phyloP scores from a whole-genome alignment of 2,329 filamentous ascomycete species.

The Passalora sequoiae region DNA sequence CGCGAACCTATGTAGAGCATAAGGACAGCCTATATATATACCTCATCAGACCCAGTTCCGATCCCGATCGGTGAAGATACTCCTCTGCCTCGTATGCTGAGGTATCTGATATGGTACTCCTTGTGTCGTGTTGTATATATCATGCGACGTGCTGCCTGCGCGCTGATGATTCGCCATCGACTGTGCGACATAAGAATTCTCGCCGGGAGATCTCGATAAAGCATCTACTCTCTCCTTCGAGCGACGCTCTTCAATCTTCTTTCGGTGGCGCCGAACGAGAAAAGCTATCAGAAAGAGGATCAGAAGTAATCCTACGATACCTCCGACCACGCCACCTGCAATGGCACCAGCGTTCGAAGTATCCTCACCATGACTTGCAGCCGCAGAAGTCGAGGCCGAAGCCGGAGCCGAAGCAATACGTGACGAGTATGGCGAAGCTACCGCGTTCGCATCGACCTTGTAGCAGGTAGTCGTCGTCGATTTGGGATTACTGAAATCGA shows the following conservation, averaged over 20 bases:
- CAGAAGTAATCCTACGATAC: slow-evolving; percentile 31
- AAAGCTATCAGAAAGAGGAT: slow-evolving; percentile 28
- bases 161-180: slow-evolving; percentile 16
- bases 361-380: not conserved
- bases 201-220: not conserved
- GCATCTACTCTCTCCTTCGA: slow-evolving; percentile 3
- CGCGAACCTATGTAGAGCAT: slow-evolving; percentile 3
- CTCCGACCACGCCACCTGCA: slow-evolving; percentile 38
- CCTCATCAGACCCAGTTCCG: slow-evolving; percentile 26
- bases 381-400: too few species aligned
- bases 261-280: slow-evolving; percentile 33
- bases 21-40: slow-evolving; percentile 21
- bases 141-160: slow-evolving; percentile 23
- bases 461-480: too few species aligned
- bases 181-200: not conserved
- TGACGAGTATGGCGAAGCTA: too few species aligned
- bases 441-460: too few species aligned
- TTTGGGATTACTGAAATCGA: too few species aligned
- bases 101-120: slow-evolving; percentile 29
- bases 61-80: slow-evolving; percentile 22
- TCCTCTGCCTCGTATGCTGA: slow-evolving; percentile 26
- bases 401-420: too few species aligned
- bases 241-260: slow-evolving; percentile 21
- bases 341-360: slow-evolving; percentile 34
- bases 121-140: slow-evolving; percentile 26